Evolutionary conservation across 352 stramenopile species (phyloP).

Genomic region (Pythium diclinum): DNA sequence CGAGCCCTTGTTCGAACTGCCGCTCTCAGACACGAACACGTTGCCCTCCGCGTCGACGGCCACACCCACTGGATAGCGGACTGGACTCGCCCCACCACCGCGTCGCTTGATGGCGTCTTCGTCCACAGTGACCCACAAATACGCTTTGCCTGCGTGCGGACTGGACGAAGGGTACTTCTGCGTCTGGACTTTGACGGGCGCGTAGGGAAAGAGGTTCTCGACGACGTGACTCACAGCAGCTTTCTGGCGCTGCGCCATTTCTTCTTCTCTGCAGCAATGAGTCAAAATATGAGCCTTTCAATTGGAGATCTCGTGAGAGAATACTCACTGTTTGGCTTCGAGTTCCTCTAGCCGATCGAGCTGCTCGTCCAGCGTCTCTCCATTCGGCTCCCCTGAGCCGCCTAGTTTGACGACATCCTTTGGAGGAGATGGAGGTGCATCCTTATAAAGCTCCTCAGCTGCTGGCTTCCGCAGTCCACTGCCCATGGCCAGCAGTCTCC

Average conservation of each 20-base stretch:
- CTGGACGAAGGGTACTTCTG: slow-evolving; percentile 62
- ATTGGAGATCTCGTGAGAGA: neutral
- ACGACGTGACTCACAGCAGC: slow-evolving; percentile 61
- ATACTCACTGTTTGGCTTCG: slow-evolving; percentile 42
- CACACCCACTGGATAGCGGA: slow-evolving; percentile 67
- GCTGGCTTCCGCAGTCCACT: slow-evolving; percentile 39
- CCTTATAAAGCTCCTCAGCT: slow-evolving; percentile 17
- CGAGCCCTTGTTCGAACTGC: neutral
- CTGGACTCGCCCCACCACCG: slow-evolving; percentile 34
- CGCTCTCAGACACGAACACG: slow-evolving; percentile 61
- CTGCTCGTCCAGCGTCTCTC: slow-evolving; percentile 32
- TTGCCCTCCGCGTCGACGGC: slow-evolving; percentile 68
- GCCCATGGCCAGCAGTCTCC: slow-evolving; percentile 34
- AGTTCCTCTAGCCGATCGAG: slow-evolving; percentile 59
- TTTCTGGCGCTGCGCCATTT: slow-evolving; percentile 45
- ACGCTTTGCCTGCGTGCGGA: slow-evolving; percentile 57
- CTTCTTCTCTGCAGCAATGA: slow-evolving; percentile 35
- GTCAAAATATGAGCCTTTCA: neutral
- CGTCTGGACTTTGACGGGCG: slow-evolving; percentile 66
- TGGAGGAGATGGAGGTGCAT: neutral
- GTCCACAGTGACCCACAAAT: slow-evolving; percentile 76
- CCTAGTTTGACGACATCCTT: neutral
- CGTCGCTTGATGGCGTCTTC: slow-evolving; percentile 59
- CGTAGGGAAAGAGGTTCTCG: slow-evolving; percentile 77
- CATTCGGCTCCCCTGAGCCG: neutral